A percentile compares a stretch with the other conserved stretches of the same genome.
These are phyloP conservation scores for Rutstroemia sydowiana DNA, from an alignment of 2,329 filamentous ascomycete species.

Conservation along the genomic window DNA sequence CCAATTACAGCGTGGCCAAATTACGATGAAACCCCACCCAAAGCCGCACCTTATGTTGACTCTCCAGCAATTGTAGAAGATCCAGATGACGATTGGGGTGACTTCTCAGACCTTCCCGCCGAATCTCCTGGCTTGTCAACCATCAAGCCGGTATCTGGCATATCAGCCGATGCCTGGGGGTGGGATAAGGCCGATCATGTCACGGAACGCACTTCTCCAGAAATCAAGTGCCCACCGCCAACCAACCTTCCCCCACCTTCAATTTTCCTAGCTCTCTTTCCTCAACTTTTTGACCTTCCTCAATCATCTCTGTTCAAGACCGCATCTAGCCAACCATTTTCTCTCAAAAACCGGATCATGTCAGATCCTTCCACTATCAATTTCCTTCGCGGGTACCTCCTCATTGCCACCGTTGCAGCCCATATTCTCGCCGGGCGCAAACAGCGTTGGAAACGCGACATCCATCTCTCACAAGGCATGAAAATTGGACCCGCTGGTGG, in stretches of 20 bases:
- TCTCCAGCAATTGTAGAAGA: conserved; percentile 25
- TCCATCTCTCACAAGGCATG: conserved; percentile 78
- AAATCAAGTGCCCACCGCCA: conserved; percentile 16
- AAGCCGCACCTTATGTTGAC: conserved; percentile 21
- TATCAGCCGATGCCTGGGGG: conserved; percentile 24
- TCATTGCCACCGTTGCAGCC: conserved; percentile 60
- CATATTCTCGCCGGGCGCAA: conserved; percentile 79
- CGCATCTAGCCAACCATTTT: conserved; percentile 49
- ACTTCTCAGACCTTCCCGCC: conserved; percentile 39
- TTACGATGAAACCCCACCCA: conserved; percentile 16
- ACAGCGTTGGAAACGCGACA: conserved; percentile 85
- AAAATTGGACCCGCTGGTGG: conserved; percentile 66
- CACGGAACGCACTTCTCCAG: conserved; percentile 5
- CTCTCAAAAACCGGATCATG: conserved; percentile 55
- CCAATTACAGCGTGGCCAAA: conserved; percentile 29
- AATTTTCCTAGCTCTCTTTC: conserved; percentile 70
- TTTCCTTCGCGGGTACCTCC: conserved; percentile 59
- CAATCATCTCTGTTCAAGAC: conserved; percentile 59
- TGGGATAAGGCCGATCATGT: conserved; percentile 28
- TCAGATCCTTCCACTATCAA: conserved; percentile 52
- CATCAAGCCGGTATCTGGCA: conserved; percentile 13
- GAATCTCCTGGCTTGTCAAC: conserved; percentile 18
- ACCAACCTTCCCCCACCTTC: conserved; percentile 87
- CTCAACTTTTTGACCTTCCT: conserved; percentile 60
- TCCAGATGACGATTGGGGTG: conserved; percentile 45